phyloP scores from a whole-genome alignment of 208 protist genomes.

The Strigomonas galati region DNA sequence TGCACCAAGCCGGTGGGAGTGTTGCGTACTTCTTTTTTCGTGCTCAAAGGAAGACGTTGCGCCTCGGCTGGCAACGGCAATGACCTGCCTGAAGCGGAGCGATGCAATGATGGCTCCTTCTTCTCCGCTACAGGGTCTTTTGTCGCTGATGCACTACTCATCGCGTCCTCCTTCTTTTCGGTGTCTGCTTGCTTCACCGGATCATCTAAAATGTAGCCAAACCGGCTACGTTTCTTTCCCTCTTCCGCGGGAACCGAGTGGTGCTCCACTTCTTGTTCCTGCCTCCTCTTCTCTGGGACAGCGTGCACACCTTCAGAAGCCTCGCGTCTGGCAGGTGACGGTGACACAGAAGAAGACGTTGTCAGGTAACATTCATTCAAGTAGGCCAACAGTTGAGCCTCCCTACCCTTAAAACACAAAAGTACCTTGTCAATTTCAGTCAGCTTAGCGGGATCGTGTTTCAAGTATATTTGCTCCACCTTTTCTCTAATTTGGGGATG shows the following conservation, averaged over 20 bases:
- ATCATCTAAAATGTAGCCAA: neutral
- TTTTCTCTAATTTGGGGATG: constrained; percentile 17
- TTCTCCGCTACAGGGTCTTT: no score
- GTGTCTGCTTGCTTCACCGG: no score
- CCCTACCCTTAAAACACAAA: constrained; percentile 22
- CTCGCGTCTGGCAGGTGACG: neutral
- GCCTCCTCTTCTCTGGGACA: neutral
- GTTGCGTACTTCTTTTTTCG: no score
- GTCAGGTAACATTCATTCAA: constrained; percentile 41
- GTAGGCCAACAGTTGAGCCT: constrained; percentile 42
- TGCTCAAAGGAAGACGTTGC: neutral
- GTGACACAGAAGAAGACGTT: constrained; percentile 15
- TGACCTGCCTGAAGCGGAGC: no score
- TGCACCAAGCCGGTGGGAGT: neutral
- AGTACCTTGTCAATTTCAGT: constrained; percentile 32
- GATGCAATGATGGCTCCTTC: no score
- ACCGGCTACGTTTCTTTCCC: neutral
- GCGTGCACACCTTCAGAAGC: neutral
- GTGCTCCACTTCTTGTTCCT: no score
- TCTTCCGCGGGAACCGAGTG: no score
- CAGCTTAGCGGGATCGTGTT: constrained; percentile 42
- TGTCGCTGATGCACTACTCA: no score
- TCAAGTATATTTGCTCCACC: constrained; percentile 39
- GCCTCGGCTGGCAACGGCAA: neutral
- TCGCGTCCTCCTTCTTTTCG: no score